These are phyloP conservation scores for Pythium folliculosum DNA, from an alignment of 352 stramenopile species.

Conservation along the genomic window DNA sequence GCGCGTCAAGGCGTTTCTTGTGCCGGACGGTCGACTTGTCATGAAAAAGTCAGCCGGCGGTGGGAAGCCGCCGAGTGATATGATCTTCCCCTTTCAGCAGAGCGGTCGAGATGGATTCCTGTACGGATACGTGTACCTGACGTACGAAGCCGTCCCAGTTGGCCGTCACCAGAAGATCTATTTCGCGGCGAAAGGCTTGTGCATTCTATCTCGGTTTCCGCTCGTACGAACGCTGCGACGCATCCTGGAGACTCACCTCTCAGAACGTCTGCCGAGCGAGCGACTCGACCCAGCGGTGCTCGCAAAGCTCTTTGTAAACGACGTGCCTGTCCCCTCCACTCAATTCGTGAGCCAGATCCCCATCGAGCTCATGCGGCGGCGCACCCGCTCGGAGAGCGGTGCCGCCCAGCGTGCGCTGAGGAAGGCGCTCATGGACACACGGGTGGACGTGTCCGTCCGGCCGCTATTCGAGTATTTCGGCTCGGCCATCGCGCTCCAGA, in stretches of 20 bases:
- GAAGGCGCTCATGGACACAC: constrained; percentile 40
- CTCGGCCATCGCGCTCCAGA: constrained; percentile 63
- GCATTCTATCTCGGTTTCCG: constrained; percentile 60
- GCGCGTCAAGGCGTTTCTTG: constrained; percentile 72
- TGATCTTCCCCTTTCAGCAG: constrained; percentile 78
- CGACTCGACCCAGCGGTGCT: constrained; percentile 55
- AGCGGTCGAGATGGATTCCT: constrained; percentile 71
- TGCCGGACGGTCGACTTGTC: constrained; percentile 59
- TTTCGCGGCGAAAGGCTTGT: constrained; percentile 70
- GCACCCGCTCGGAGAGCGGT: constrained; percentile 41
- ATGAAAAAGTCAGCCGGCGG: constrained; percentile 32
- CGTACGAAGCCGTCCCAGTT: constrained; percentile 58
- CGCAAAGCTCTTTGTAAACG: constrained; percentile 38
- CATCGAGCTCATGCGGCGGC: constrained; percentile 35
- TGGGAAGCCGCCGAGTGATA: constrained; percentile 47
- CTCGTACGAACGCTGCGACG: constrained; percentile 62
- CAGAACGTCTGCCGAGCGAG: constrained; percentile 33
- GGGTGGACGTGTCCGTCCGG: constrained; percentile 68
- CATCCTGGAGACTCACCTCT: constrained; percentile 44
- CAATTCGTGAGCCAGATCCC: constrained; percentile 31
- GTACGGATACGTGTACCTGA: constrained; percentile 78
- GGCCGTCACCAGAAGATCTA: constrained; percentile 40
- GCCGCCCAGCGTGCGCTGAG: constrained; percentile 39
- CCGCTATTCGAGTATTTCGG: constrained; percentile 76
- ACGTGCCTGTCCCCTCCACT: constrained; percentile 21